Evolutionary conservation across 1,284 basidiomycete species (phyloP).

Genomic region (Chalciporus sp.): DNA sequence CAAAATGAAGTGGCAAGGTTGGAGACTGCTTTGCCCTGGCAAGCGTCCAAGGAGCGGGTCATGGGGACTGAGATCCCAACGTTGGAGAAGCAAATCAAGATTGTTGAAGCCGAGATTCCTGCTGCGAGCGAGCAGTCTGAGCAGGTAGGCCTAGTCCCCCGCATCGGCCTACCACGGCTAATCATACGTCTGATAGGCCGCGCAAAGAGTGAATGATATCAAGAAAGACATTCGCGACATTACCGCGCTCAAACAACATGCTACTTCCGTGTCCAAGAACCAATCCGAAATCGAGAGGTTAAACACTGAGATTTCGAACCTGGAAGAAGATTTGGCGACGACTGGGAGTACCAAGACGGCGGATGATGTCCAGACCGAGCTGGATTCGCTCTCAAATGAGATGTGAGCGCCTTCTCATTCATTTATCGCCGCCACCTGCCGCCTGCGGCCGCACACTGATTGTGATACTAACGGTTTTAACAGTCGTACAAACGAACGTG

Average conservation of each 20-base stretch:
- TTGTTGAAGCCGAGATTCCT: constrained; percentile 56
- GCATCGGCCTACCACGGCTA: neutral
- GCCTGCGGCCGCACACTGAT: neutral
- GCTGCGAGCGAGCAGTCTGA: constrained; percentile 55
- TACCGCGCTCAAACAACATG: constrained; percentile 64
- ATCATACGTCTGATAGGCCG: constrained; percentile 38
- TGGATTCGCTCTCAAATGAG: constrained; percentile 61
- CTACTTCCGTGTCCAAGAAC: constrained; percentile 62
- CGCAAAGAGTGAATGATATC: constrained; percentile 47
- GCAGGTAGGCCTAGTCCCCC: constrained; percentile 43
- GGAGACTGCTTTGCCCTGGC: constrained; percentile 59
- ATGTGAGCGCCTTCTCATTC: constrained; percentile 56
- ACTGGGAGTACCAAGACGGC: constrained; percentile 81
- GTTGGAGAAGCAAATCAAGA: constrained; percentile 65
- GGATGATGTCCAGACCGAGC: constrained; percentile 81
- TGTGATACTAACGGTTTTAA: neutral
- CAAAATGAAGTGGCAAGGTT: constrained; percentile 58
- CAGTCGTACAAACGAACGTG: constrained; percentile 73
- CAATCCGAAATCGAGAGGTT: constrained; percentile 69
- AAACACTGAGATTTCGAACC: constrained; percentile 59
- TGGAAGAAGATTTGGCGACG: constrained; percentile 71
- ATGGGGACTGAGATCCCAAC: constrained; percentile 64
- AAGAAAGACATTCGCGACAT: constrained; percentile 67
- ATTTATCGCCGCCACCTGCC: neutral
- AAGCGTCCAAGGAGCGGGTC: constrained; percentile 55